Conservation (phyloP, 2,329 filamentous ascomycete species). For the Fusarium cyanostomum region DNA sequence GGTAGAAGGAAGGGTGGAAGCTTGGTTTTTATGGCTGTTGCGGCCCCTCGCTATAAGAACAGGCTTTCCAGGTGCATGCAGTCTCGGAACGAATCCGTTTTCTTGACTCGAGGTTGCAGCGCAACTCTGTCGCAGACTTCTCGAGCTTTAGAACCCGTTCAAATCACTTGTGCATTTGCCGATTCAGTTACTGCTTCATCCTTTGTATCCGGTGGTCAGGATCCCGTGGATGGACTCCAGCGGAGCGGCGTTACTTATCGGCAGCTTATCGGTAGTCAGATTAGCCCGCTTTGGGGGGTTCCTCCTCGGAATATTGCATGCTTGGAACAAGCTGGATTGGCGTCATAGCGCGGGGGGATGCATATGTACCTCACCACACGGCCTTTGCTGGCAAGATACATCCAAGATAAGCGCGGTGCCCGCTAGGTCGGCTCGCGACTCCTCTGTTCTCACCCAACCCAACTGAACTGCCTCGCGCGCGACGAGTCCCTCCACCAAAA, state of each 20-base stretch:
- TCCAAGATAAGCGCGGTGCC: slow-evolving; percentile 6
- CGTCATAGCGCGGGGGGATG: slow-evolving; percentile 28
- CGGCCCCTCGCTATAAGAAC: slow-evolving; percentile 23
- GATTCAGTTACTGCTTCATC: not conserved
- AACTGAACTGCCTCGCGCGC: slow-evolving; percentile 20
- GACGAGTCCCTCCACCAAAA: slow-evolving; percentile 34
- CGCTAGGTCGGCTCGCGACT: slow-evolving; percentile 20
- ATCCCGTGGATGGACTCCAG: not conserved
- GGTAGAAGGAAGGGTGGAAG: not conserved
- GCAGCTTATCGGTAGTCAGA: slow-evolving; percentile 12
- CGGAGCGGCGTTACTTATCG: not conserved
- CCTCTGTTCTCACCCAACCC: slow-evolving; percentile 8
- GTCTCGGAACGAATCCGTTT: not conserved
- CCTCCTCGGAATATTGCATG: slow-evolving; percentile 34
- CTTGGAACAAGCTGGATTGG: slow-evolving; percentile 29
- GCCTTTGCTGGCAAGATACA: slow-evolving; percentile 14
- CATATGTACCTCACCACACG: slow-evolving; percentile 20
- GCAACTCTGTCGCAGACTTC: not conserved
- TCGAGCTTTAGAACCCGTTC: not conserved
- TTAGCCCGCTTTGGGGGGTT: slow-evolving; percentile 25
- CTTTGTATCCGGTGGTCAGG: slow-evolving; percentile 2
- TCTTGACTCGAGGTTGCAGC: not conserved
- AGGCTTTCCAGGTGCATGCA: slow-evolving; percentile 1
- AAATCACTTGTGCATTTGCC: not conserved
- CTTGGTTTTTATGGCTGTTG: slow-evolving; percentile 13